These are phyloP conservation scores for Globisporangium camurandrum DNA, from an alignment of 352 stramenopile genomes.

Conservation along the genomic window DNA sequence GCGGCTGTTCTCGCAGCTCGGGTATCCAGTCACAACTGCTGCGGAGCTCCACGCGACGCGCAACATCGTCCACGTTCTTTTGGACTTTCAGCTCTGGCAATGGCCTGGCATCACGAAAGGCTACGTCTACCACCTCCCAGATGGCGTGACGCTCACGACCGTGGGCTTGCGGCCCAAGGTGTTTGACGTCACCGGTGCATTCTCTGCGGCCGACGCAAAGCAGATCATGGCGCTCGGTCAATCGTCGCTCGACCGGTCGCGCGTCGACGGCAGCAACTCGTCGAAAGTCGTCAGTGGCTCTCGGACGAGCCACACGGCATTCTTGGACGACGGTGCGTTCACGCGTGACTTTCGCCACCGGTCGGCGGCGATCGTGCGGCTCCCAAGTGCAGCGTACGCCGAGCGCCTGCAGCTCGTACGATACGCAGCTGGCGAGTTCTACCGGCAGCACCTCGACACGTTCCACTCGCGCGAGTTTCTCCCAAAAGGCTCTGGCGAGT, in stretches of 20 bases:
- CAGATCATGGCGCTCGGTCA: conserved; percentile 47
- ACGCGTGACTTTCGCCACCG: conserved; percentile 67
- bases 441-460: conserved; percentile 74
- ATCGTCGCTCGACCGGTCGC: conserved; percentile 49
- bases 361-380: conserved; percentile 47
- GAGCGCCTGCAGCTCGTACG: conserved; percentile 74
- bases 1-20: conserved; percentile 67
- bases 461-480: conserved; percentile 72
- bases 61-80: conserved; percentile 63
- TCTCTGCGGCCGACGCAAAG: conserved; percentile 50
- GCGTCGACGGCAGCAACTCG: conserved; percentile 57
- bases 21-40: conserved; percentile 37
- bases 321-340: conserved; percentile 56
- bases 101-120: conserved; percentile 76
- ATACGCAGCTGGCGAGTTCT: conserved; percentile 75
- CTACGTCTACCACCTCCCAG: conserved; percentile 62
- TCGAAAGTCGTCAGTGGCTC: conserved; percentile 51
- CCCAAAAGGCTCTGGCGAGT: conserved; percentile 30
- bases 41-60: conserved; percentile 37
- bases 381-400: conserved; percentile 60
- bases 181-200: conserved; percentile 61
- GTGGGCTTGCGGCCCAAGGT: conserved; percentile 66
- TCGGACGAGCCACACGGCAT: conserved; percentile 78
- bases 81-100: conserved; percentile 80
- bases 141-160: conserved; percentile 63